Base-by-base conservation (phyloP, 176 grass and related monocot species). In the Juncus inflexus region DNA sequence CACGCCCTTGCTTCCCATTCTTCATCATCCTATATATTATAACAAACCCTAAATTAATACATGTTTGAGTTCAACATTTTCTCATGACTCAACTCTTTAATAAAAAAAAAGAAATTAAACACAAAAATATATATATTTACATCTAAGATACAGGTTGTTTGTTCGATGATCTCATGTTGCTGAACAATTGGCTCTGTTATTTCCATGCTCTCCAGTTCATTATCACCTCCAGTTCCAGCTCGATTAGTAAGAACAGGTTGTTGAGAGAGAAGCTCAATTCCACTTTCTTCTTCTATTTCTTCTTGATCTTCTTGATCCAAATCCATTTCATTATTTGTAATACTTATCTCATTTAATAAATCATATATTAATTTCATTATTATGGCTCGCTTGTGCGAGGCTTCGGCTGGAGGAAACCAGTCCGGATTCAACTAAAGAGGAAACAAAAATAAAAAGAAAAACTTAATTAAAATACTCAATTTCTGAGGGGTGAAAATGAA, bases 401-500 rank as follows among this genome's bases (percentile, higher is more conserved):
- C 95, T 78, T 94, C 89, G 70, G 76, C 69, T 19, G 95, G 83
- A 55, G 76, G 59, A 83, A 99, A 99, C 95, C 95, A 99, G 61
- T 84, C 69, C 49, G 72, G 76, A 70, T 72, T 82, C 43, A 99
- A 81, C 95, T 99, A 84, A 52, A 79, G 80, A 71, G 19, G 50
- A 79, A 13, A 62, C 42, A 35, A 67, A 76, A 38, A 2, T n/a
- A 69, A 54, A 47, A 9, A 74, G 12, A 64, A 50, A 57, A 59
- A 78, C 38, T 19, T 16, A 72, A 7, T 54, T 19, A 42, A 55
- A 61, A 56, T 13, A 68, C 55, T 71, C 9, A 47, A 60, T 16
- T 28, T 75, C 19, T 28, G 19, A 28, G 19, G 19, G 19, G 19
- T 28, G n/a, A 28, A 28, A 28, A 28, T 28, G 19, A 28, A 58